phyloP scores from a whole-genome alignment of 139 green algal species.

The Auxenochlorella pyrenoidosa region DNA sequence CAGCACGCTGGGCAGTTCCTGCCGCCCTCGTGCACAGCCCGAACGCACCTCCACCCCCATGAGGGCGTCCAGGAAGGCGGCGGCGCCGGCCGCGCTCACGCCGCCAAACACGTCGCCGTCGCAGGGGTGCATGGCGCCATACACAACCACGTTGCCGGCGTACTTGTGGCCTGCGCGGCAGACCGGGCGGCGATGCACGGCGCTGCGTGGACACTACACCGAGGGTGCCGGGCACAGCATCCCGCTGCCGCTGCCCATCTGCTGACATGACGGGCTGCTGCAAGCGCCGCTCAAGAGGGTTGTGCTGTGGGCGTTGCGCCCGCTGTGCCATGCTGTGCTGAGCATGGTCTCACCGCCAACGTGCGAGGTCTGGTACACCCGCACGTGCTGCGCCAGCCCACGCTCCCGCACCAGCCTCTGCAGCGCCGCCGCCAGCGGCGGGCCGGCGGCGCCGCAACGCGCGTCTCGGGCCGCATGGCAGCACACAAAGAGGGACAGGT shows the following conservation, averaged over 20 bases:
- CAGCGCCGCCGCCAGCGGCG: constrained; percentile 38
- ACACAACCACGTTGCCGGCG: constrained; percentile 64
- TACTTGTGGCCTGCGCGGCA: constrained; percentile 41
- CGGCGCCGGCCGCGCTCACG: constrained; percentile 35
- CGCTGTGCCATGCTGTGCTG: too few relatives aligned
- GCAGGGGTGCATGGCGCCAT: constrained; percentile 45
- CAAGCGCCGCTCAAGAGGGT: too few relatives aligned
- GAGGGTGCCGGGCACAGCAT: too few relatives aligned
- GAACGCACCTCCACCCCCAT: constrained; percentile 36
- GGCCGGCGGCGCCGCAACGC: constrained; percentile 53
- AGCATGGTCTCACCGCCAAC: neutral
- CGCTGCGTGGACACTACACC: too few relatives aligned
- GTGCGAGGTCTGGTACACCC: constrained; percentile 42
- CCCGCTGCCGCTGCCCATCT: too few relatives aligned
- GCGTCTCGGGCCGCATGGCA: constrained; percentile 52
- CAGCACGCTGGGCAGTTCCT: too few relatives aligned
- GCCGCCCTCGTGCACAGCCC: too few relatives aligned
- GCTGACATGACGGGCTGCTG: too few relatives aligned
- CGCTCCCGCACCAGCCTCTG: neutral
- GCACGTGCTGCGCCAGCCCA: constrained; percentile 4
- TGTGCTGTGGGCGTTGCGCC: too few relatives aligned
- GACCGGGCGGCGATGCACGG: neutral
- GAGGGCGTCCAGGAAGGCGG: constrained; percentile 45
- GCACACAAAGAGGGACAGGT: constrained; percentile 54
- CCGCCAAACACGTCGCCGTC: constrained; percentile 69